These are phyloP conservation scores for Leccinellum rugosiceps DNA, from an alignment of 768 basidiomycete genomes.

Conservation along the genomic window DNA sequence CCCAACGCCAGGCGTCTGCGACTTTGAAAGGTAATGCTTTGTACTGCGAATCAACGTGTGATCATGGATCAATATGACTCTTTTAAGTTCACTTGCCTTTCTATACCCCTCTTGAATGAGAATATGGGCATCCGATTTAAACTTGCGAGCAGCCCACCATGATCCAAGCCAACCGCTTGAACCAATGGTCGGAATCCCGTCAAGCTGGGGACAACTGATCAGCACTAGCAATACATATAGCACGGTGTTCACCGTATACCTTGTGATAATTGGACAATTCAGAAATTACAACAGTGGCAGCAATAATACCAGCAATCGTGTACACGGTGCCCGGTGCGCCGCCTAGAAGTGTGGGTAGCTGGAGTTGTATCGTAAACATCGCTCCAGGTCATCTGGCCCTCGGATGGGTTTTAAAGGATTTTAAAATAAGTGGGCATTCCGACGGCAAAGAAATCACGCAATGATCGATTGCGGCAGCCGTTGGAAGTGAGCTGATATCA, in stretches of 20 bases:
- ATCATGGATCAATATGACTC: too few relatives aligned
- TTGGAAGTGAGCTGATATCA: too few relatives aligned
- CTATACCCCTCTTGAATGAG: not conserved
- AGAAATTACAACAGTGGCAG: constrained; percentile 1
- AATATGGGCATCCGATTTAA: not conserved
- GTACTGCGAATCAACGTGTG: too few relatives aligned
- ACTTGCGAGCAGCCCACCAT: not conserved
- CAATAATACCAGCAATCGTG: constrained; percentile 4
- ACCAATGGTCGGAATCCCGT: not conserved
- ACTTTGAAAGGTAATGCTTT: too few relatives aligned
- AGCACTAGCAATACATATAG: not conserved
- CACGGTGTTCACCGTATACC: constrained; percentile 1
- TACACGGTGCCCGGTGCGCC: not conserved
- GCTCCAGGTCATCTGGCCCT: too few relatives aligned
- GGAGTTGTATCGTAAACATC: not conserved
- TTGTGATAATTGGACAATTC: constrained; percentile 1
- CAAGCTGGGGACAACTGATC: not conserved
- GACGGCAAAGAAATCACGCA: too few relatives aligned
- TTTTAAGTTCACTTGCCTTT: not conserved
- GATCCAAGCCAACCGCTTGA: not conserved
- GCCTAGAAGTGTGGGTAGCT: constrained; percentile 1
- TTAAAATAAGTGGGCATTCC: too few relatives aligned
- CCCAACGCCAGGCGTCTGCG: too few relatives aligned
- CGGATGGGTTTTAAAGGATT: too few relatives aligned
- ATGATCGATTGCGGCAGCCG: too few relatives aligned